Evolutionary conservation across 2,329 filamentous ascomycete genomes (phyloP).

Genomic region (Elsinoe fawcettii): DNA sequence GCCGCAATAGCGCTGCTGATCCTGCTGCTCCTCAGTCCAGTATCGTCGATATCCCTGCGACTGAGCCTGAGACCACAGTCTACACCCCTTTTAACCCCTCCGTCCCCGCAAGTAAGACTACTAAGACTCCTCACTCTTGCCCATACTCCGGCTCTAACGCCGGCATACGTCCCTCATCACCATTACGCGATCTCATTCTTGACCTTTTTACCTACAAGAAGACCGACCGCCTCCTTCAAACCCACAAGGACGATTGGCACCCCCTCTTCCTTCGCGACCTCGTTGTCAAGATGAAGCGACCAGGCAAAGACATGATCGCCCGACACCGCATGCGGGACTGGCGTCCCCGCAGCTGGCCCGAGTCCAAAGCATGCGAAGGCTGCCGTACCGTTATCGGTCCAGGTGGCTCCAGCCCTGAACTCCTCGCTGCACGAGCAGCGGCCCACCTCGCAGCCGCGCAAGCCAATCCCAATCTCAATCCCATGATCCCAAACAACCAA

Average conservation of each 20-base stretch:
- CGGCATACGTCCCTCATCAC: slow-evolving; percentile 32
- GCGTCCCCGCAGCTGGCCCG: slow-evolving; percentile 30
- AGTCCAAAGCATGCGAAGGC: slow-evolving; percentile 31
- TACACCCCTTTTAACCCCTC: background rate
- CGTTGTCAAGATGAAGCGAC: slow-evolving; percentile 39
- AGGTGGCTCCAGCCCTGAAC: slow-evolving; percentile 23
- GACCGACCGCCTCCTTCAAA: slow-evolving; percentile 41
- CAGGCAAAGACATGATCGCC: slow-evolving; percentile 35
- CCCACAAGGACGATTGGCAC: slow-evolving; percentile 42
- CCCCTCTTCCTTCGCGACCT: slow-evolving; percentile 41
- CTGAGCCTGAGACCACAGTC: background rate
- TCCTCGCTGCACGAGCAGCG: background rate
- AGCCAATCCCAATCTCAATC: background rate
- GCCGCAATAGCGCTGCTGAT: background rate
- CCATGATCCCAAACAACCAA: background rate
- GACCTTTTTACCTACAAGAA: slow-evolving; percentile 48
- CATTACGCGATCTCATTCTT: slow-evolving; percentile 36
- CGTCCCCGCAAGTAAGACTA: background rate
- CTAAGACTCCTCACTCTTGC: slow-evolving; percentile 10
- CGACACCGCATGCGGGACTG: slow-evolving; percentile 37
- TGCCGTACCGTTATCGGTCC: slow-evolving; percentile 36
- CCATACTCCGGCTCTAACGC: slow-evolving; percentile 30
- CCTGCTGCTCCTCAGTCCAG: background rate
- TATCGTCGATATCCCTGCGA: background rate
- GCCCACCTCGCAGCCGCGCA: background rate